Percentiles rank a stretch among this genome's conserved stretches.
Conservation (phyloP, 805 yeast genomes). For the Pichia ethanolica region DNA sequence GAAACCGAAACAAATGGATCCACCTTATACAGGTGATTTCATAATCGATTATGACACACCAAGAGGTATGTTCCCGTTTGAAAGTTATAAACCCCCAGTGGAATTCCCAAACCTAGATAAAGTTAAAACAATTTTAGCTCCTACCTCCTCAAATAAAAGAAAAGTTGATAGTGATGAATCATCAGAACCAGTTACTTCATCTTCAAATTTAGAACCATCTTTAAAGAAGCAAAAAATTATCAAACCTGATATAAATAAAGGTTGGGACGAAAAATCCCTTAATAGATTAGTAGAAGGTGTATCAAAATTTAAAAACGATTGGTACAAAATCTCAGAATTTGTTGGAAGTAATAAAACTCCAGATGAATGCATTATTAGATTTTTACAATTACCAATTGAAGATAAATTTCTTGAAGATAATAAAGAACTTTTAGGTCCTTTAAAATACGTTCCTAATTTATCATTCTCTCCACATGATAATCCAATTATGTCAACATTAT, state of each 20-base stretch:
- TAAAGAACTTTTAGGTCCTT: slow-evolving; percentile 52
- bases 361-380: slow-evolving; percentile 74
- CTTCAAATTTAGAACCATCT: slow-evolving; percentile 7
- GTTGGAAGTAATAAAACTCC: slow-evolving; percentile 58
- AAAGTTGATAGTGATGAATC: not conserved
- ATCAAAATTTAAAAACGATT: slow-evolving; percentile 58
- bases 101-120: slow-evolving; percentile 33
- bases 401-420: slow-evolving; percentile 53
- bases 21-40: slow-evolving; percentile 72
- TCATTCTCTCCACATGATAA: slow-evolving; percentile 84
- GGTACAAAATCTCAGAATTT: slow-evolving; percentile 66
- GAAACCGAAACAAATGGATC: slow-evolving; percentile 60
- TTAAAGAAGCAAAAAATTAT: slow-evolving; percentile 21
- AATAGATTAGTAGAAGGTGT: slow-evolving; percentile 55
- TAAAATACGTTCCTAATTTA: slow-evolving; percentile 74
- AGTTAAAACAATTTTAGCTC: slow-evolving; percentile 15
- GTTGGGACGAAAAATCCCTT: slow-evolving; percentile 67
- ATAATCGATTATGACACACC: slow-evolving; percentile 81
- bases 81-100: slow-evolving; percentile 63
- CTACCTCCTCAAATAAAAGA: not conserved
- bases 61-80: slow-evolving; percentile 86
- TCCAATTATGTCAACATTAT: slow-evolving; percentile 88
- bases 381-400: slow-evolving; percentile 74
- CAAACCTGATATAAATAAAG: slow-evolving; percentile 31
- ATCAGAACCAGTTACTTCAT: not conserved